Evolutionary conservation across 1,139 yeast species (phyloP), one percentile per base, ranked within the genome.

Genomic region (Debaryomyces sp.): DNA sequence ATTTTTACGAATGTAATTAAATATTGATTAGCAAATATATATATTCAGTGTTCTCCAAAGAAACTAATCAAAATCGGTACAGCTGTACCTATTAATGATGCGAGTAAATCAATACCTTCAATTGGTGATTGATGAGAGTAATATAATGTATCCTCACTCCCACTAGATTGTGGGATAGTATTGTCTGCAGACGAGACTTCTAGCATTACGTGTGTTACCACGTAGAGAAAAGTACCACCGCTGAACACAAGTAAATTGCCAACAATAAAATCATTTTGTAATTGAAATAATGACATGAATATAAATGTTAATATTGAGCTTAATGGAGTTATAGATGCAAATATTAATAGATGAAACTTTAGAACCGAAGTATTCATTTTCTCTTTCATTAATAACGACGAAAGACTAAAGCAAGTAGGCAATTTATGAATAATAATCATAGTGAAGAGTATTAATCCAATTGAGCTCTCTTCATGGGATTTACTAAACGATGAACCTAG

Each of bases 201-300:
- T 44, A 73, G 65, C 71, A 82, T 74, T 4, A 86, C 82, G 61
- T 87, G 89, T 51, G 81, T 73, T 12, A 89, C 87, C 30, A 87
- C 89, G 57, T 78, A 87, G 29, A 87, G 63, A 59, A 87, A 87
- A 0, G 90, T 85, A 5, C 96, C 96, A 5, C 87, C 89, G 49
- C 87, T 80, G 54, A 85, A 82, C 12, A 86, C 63, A 45, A 85
- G 66, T 32, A 84, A 62, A 2, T 75, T 54, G 1, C 85, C 87
- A n/a, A 85, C 68, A 53, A 75, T 68, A 57, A 75, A 70, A 41
- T 70, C 68, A 50, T 71, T 66, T 45, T 62, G 57, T 7, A 59
- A 44, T 50, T 62, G 58, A 12, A 76, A 54, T 10, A 75, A 22
- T 27, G 58, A 53, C 34, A 81, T 65, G 4, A 78, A 46, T 7